Conservation (phyloP, 1,139 yeast species). For the Pichia sp. region DNA sequence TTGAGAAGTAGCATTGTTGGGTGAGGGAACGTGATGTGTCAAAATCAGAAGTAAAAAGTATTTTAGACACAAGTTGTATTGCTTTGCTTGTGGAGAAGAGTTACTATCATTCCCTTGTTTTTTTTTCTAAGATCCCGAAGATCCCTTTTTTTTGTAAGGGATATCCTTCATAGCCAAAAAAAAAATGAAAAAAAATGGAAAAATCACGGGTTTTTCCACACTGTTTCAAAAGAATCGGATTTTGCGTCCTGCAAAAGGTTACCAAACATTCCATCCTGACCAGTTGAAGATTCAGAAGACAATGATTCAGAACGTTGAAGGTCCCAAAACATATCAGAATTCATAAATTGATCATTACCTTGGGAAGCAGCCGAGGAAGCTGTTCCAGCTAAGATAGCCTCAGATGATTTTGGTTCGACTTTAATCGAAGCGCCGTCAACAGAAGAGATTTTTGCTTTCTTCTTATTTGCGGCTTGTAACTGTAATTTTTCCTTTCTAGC, state of each 20-base stretch:
- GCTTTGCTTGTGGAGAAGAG: neutral
- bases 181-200: neutral
- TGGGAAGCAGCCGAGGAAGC: neutral
- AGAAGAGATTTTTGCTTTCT: neutral
- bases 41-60: neutral
- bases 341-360: neutral
- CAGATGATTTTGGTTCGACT: neutral
- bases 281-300: neutral
- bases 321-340: conserved; percentile 7
- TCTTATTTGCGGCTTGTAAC: neutral
- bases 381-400: neutral
- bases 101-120: neutral
- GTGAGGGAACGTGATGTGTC: neutral
- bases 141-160: neutral
- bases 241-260: conserved; percentile 2
- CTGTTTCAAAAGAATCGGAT: conserved; percentile 1
- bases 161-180: neutral
- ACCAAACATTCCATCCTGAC: neutral
- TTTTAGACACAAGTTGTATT: neutral
- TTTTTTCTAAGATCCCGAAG: neutral
- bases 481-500: conserved; percentile 12
- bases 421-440: neutral
- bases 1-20: neutral
- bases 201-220: neutral
- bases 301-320: conserved; percentile 4